These are phyloP conservation scores for Diphasiastrum complanatum DNA, from an alignment of 83 land plant species.

Conservation along the genomic window DNA sequence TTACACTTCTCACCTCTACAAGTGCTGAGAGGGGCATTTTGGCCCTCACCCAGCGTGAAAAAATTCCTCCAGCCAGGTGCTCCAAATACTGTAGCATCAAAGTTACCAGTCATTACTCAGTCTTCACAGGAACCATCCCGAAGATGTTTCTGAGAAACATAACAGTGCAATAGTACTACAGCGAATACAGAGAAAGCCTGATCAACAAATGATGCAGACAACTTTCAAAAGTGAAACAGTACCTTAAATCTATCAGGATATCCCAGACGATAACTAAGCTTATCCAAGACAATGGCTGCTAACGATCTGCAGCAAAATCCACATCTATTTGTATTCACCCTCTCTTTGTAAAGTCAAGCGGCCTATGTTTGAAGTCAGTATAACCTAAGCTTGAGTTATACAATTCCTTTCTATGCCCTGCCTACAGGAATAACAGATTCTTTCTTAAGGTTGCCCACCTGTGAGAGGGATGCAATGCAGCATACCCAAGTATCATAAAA, in stretches of 20 bases:
- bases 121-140: no score
- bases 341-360: no score
- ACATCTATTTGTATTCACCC: no score
- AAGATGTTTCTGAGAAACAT: no score
- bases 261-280: slow-evolving; percentile 22
- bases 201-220: neutral
- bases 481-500: slow-evolving; percentile 63
- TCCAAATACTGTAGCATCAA: slow-evolving; percentile 83
- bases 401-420: no score
- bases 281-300: slow-evolving; percentile 23
- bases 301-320: slow-evolving; percentile 30
- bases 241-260: slow-evolving; percentile 38
- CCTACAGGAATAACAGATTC: no score
- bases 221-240: neutral
- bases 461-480: slow-evolving; percentile 59
- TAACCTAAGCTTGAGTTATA: no score
- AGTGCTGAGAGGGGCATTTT: slow-evolving; percentile 55
- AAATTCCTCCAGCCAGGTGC: slow-evolving; percentile 51
- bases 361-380: no score
- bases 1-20: slow-evolving; percentile 49
- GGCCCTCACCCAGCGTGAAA: slow-evolving; percentile 62
- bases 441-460: slow-evolving; percentile 46
- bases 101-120: no score
- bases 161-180: no score
- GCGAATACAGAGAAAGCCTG: no score